Evolutionary conservation across 805 yeast genomes (phyloP).

Genomic region (Wickerhamomyces canadensis): DNA sequence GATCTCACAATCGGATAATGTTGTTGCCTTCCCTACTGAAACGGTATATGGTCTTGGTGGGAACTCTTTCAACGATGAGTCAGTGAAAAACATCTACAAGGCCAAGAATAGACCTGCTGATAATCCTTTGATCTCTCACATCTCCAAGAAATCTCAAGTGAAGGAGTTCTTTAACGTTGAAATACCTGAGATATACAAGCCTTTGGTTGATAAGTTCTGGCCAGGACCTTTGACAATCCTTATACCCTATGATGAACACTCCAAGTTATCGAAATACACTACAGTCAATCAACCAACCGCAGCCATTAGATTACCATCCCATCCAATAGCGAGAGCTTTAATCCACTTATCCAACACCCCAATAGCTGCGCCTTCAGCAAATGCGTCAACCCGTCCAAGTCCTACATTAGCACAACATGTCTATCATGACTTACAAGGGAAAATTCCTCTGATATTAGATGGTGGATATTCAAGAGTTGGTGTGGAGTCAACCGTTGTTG

Average conservation of each 20-base stretch:
- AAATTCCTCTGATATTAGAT: slow-evolving; percentile 79
- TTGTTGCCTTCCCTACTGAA: slow-evolving; percentile 94
- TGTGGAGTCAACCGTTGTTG: slow-evolving; percentile 90
- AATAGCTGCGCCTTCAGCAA: slow-evolving; percentile 96
- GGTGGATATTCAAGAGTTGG: slow-evolving; percentile 91
- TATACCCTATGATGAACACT: slow-evolving; percentile 48
- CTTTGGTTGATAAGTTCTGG: slow-evolving; percentile 72
- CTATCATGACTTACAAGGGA: slow-evolving; percentile 67
- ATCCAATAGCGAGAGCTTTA: slow-evolving; percentile 86
- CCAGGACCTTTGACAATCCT: slow-evolving; percentile 94
- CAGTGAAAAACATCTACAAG: slow-evolving; percentile 69
- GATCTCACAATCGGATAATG: slow-evolving; percentile 44
- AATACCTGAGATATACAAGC: slow-evolving; percentile 65
- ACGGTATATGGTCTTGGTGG: slow-evolving; percentile 97
- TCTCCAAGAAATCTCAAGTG: slow-evolving; percentile 72
- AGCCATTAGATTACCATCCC: slow-evolving; percentile 85
- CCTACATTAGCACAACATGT: slow-evolving; percentile 91
- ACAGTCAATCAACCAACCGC: slow-evolving; percentile 87
- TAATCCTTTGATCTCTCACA: slow-evolving; percentile 89
- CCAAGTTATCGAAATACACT: slow-evolving; percentile 63
- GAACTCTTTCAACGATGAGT: slow-evolving; percentile 64
- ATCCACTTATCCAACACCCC: slow-evolving; percentile 83
- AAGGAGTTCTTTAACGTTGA: slow-evolving; percentile 46
- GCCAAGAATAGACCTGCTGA: slow-evolving; percentile 96
- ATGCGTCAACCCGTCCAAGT: slow-evolving; percentile 91